Base-by-base conservation (phyloP, 1,284 basidiomycete species). In the Cutaneotrichosporon cutaneum region DNA sequence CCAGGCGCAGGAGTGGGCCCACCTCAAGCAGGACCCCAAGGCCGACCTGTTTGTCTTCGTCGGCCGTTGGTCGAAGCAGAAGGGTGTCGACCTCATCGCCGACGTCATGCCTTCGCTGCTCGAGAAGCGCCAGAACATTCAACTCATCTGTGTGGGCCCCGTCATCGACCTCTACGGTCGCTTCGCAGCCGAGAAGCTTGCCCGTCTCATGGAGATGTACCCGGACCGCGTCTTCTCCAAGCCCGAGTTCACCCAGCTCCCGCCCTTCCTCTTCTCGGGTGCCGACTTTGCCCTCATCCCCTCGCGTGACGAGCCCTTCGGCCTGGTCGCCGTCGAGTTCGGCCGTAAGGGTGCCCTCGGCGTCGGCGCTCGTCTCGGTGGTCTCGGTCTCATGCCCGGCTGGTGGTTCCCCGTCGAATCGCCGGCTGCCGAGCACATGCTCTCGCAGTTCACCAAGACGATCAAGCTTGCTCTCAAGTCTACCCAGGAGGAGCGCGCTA, bases 381-480 rank as follows among this genome's bases (percentile, higher is more conserved):
- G 92, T 83, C 84, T 95, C 51, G 92, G 92, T 81, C 82, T 95
- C 68, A 95, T 95, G 92, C 92, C 92, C 73, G 92, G 92, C 82
- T 94, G 92, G 92, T 94, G 92, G 92, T 94, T 92, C 84, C 92
- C 92, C 61, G 92, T 95, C 52, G 92, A 95, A 80, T 93, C 90
- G 0, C 91, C 83, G 66, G 89, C 92, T 36, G 92, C 92, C 8
- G 87, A 87, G 50, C 92, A 95, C 80, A 92, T 95, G 91, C 82
- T 94, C 72, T 94, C 92, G n/a, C 92, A 95, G 77, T 80, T 94
- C 67, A 88, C 89, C 22, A 94, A 94, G 81, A 94, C 92, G 14
- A 88, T 95, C 82, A 94, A 94, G 78, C 85, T 94, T 81, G 92
- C 92, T 4, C 82, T 94, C 68, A 94, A 90, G 78, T 94, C 92